phyloP scores from a whole-genome alignment of 768 basidiomycete genomes.

The Termitomyces sp. region DNA sequence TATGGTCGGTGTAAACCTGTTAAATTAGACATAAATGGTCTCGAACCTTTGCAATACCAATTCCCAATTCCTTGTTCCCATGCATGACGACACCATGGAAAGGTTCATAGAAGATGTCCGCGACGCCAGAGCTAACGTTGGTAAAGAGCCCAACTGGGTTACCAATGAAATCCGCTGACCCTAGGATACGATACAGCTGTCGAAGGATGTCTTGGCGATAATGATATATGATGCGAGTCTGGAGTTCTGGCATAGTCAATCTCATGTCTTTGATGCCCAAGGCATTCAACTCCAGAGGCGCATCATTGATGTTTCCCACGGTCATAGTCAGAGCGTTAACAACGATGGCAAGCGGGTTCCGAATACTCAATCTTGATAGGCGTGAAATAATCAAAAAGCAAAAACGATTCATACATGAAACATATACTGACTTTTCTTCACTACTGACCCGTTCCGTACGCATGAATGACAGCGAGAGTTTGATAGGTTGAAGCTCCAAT shows the following conservation, averaged over 20 bases:
- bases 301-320: constrained; percentile 94
- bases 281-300: constrained; percentile 90
- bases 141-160: constrained; percentile 97
- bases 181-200: constrained; percentile 93
- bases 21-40: background rate
- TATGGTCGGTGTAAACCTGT: constrained; percentile 22
- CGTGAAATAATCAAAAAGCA: background rate
- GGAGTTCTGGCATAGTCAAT: constrained; percentile 77
- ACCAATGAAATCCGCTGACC: constrained; percentile 96
- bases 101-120: constrained; percentile 98
- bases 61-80: constrained; percentile 90
- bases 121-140: constrained; percentile 96
- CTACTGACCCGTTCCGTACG: constrained; percentile 90
- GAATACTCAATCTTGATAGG: constrained; percentile 55
- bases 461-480: constrained; percentile 93
- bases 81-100: constrained; percentile 96
- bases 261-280: constrained; percentile 94
- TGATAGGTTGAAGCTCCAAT: constrained; percentile 90
- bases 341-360: constrained; percentile 90
- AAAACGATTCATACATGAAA: background rate
- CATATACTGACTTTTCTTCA: constrained; percentile 74
- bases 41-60: constrained; percentile 86
- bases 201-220: constrained; percentile 91
- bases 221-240: constrained; percentile 81
- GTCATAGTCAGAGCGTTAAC: constrained; percentile 96